A percentile compares a stretch with the other conserved stretches of the same genome.
phyloP scores from a whole-genome alignment of 2,329 filamentous ascomycete genomes.

The Aurifilum marmelostoma region DNA sequence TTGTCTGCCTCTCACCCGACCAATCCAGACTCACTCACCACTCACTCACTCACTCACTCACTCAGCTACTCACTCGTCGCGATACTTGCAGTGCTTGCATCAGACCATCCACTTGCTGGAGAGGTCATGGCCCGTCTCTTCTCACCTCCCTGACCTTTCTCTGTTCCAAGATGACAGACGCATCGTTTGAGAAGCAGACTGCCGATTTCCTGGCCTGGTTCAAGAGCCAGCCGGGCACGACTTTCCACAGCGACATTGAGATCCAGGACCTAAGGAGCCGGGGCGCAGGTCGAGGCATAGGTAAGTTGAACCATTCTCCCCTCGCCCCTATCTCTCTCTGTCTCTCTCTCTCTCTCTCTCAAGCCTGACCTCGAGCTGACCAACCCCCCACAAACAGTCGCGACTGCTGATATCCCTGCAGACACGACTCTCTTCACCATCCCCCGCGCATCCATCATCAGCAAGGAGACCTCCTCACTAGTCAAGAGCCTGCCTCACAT shows the following conservation, averaged over 20 bases:
- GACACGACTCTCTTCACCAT: slow-evolving; percentile 82
- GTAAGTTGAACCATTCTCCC: slow-evolving; percentile 47
- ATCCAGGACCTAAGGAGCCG: slow-evolving; percentile 56
- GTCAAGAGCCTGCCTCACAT: slow-evolving; percentile 58
- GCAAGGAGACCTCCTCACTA: slow-evolving; percentile 71
- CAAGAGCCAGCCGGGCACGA: slow-evolving; percentile 52
- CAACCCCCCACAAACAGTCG: slow-evolving; percentile 56
- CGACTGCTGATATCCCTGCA: slow-evolving; percentile 67
- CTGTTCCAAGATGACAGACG: slow-evolving; percentile 15
- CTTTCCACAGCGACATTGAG: slow-evolving; percentile 55
- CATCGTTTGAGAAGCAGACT: slow-evolving; percentile 48
- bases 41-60: slow-evolving; percentile 8
- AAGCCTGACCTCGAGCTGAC: background rate
- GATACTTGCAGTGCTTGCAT: too few relatives aligned
- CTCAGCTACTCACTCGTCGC: slow-evolving; percentile 6
- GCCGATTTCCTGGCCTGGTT: slow-evolving; percentile 59
- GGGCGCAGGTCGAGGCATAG: slow-evolving; percentile 58
- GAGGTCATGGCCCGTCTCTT: background rate
- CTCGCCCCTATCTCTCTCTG: too few relatives aligned
- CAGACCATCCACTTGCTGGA: background rate
- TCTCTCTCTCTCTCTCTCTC: too few relatives aligned
- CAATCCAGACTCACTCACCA: background rate
- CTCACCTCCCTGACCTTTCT: background rate
- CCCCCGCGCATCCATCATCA: slow-evolving; percentile 72
- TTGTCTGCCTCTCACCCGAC: too few relatives aligned